Percentiles rank a stretch among this genome's conserved stretches.
Conservation (phyloP, 148 eudicot genomes). For the Chenopodium formosanum region DNA sequence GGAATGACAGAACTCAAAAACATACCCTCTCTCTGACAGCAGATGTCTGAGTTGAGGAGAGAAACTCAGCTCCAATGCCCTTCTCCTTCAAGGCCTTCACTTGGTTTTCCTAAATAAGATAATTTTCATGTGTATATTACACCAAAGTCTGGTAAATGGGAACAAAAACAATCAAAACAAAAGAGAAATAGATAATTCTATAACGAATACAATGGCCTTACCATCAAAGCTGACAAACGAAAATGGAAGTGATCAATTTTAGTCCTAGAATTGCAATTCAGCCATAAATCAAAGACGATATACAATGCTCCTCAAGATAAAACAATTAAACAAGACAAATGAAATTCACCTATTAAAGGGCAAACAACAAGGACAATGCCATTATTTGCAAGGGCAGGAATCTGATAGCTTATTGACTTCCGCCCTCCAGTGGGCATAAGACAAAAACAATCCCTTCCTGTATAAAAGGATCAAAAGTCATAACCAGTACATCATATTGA, state of each 20-base stretch:
- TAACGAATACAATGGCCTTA: conserved; percentile 18
- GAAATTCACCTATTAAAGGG: conserved; percentile 84
- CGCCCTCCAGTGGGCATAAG: conserved; percentile 99
- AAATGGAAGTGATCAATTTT: conserved; percentile 24
- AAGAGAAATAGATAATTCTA: neutral
- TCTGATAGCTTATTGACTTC: conserved; percentile 90
- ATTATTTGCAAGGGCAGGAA: conserved; percentile 72
- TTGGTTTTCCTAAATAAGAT: conserved; percentile 76
- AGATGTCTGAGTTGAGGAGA: conserved; percentile 78
- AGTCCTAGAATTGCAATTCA: conserved; percentile 46
- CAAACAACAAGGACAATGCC: conserved; percentile 96
- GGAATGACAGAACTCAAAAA: neutral
- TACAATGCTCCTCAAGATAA: conserved; percentile 16
- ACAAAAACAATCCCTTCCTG: conserved; percentile 95
- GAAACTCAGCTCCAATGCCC: conserved; percentile 85
- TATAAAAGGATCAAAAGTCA: conserved; percentile 9
- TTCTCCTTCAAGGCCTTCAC: conserved; percentile 73
- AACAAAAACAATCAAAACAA: neutral
- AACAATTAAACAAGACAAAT: conserved; percentile 35
- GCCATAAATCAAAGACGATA: conserved; percentile 40
- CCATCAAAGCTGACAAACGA: conserved; percentile 36
- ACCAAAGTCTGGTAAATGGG: conserved; percentile 5
- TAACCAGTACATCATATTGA: neutral
- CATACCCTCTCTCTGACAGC: conserved; percentile 73
- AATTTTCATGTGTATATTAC: conserved; percentile 1